Conservation (phyloP, 139 green algal species). For the Closterium sp. region DNA sequence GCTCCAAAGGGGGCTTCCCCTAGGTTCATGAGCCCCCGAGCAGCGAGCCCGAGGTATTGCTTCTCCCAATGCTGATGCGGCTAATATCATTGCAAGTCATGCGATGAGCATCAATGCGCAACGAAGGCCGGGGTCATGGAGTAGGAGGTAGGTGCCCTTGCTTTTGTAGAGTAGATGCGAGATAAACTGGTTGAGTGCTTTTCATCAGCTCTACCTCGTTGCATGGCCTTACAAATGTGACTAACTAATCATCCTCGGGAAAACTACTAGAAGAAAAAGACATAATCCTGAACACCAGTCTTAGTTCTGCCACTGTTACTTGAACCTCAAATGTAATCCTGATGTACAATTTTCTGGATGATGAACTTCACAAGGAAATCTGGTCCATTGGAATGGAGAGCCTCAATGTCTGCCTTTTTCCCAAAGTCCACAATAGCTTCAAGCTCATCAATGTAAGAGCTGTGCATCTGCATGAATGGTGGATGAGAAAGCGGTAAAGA, state of each 20-base stretch:
- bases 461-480: not conserved
- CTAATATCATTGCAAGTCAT: slow-evolving; percentile 24
- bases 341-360: slow-evolving; percentile 18
- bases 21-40: not conserved
- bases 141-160: not conserved
- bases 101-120: slow-evolving; percentile 32
- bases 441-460: slow-evolving; percentile 13
- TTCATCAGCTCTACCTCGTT: not conserved
- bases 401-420: slow-evolving; percentile 22
- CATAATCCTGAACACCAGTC: not conserved
- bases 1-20: too few relatives aligned
- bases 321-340: slow-evolving; percentile 18
- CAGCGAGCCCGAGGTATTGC: not conserved
- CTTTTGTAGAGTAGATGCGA: not conserved
- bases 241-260: not conserved
- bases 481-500: not conserved
- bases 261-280: too few relatives aligned
- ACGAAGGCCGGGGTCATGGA: not conserved
- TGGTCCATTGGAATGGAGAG: not conserved
- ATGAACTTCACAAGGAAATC: slow-evolving; percentile 14
- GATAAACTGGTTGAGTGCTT: not conserved
- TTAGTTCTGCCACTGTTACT: not conserved
- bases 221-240: not conserved
- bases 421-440: slow-evolving; percentile 8
- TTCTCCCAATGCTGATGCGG: not conserved